Evolutionary conservation across 2,329 filamentous ascomycete species (phyloP).

Genomic region (Trichoderma polysporum): DNA sequence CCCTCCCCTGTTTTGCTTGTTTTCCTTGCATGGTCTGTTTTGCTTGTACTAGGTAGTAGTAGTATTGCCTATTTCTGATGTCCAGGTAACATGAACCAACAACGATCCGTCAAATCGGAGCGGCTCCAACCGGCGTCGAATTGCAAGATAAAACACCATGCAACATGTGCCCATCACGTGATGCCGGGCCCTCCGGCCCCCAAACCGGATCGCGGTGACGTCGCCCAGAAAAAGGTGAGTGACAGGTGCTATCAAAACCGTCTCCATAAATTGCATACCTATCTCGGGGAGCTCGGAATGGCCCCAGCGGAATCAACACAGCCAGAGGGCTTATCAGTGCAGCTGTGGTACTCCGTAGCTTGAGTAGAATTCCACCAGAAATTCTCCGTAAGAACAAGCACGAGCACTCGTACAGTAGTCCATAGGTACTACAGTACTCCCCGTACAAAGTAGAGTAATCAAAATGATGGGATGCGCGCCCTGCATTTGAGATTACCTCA

Average conservation of each 20-base stretch:
- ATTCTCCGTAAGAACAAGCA: not conserved
- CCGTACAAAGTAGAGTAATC: not conserved
- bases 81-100: not conserved
- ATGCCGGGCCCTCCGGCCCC: not conserved
- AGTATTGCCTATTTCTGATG: no score
- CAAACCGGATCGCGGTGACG: not conserved
- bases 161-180: conserved; percentile 1
- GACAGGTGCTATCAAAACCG: not conserved
- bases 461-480: not conserved
- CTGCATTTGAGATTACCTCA: conserved; percentile 3
- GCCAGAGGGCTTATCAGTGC: not conserved
- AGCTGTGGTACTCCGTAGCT: no score
- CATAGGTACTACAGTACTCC: no score
- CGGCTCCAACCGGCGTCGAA: no score
- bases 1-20: not conserved
- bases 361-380: not conserved
- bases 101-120: conserved; percentile 11
- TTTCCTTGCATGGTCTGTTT: not conserved
- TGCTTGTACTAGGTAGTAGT: not conserved
- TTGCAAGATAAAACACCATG: no score
- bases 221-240: not conserved
- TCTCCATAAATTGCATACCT: conserved; percentile 6
- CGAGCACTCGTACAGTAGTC: not conserved
- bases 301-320: not conserved
- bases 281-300: conserved; percentile 4